Evolutionary conservation across 2,329 filamentous ascomycete species (phyloP).

Genomic region (Apiospora kogelbergensis): DNA sequence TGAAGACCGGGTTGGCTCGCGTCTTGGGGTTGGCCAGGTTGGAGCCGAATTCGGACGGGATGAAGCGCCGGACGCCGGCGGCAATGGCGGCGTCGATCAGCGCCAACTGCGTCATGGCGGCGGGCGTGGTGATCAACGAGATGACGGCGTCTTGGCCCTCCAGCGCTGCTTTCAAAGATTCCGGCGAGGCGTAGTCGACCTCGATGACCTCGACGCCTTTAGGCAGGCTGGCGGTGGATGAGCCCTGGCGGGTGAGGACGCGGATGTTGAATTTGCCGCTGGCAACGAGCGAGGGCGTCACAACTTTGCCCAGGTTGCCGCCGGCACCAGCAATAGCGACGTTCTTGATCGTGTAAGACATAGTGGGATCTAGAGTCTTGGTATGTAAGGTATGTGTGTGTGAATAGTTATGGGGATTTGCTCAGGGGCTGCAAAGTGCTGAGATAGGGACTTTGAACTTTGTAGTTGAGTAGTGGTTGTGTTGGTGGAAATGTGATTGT

Average conservation of each 20-base stretch:
- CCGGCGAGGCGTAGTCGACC: conserved; percentile 44
- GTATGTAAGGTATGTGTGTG: too few relatives aligned
- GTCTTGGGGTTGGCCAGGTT: conserved; percentile 28
- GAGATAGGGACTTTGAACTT: background rate
- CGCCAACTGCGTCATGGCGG: conserved; percentile 44
- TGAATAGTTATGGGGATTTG: background rate
- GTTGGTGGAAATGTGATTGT: background rate
- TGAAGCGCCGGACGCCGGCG: conserved; percentile 61
- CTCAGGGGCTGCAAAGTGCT: too few relatives aligned
- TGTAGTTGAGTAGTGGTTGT: background rate
- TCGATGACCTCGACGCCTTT: conserved; percentile 40
- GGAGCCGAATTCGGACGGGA: conserved; percentile 57
- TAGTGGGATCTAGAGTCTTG: background rate
- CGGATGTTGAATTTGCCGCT: conserved; percentile 46
- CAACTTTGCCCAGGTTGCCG: conserved; percentile 35
- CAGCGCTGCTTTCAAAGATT: conserved; percentile 50
- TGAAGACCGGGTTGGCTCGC: conserved; percentile 18
- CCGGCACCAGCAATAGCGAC: conserved; percentile 14
- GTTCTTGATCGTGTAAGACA: conserved; percentile 12
- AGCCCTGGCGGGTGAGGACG: conserved; percentile 50
- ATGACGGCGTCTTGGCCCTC: conserved; percentile 57
- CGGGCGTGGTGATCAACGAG: conserved; percentile 38
- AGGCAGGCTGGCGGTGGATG: conserved; percentile 34
- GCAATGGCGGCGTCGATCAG: conserved; percentile 59
- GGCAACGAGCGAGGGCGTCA: conserved; percentile 35